Percentiles rank a stretch among this genome's conserved stretches.
Evolutionary conservation across 495 filamentous ascomycete species (phyloP).

Genomic region (Pyrenopolyporus hunteri): DNA sequence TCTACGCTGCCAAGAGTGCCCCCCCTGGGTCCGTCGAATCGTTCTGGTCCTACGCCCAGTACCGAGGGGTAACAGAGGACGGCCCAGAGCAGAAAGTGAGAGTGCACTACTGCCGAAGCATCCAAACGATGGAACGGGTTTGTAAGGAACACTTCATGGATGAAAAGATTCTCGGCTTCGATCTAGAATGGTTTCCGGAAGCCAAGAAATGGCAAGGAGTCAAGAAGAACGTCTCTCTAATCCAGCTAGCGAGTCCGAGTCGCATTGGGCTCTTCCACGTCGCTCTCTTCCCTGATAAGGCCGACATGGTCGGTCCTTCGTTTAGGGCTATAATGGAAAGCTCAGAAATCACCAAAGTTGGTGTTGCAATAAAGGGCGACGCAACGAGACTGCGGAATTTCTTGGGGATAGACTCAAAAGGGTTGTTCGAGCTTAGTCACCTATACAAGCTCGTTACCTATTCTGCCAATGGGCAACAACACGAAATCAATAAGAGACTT

Average conservation of each 20-base stretch:
- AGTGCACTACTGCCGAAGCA: constrained; percentile 77
- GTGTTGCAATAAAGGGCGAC: constrained; percentile 77
- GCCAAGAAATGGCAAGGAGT: constrained; percentile 51
- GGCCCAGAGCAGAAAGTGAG: constrained; percentile 52
- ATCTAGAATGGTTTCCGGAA: constrained; percentile 81
- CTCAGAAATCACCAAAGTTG: constrained; percentile 72
- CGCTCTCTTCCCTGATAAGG: constrained; percentile 61
- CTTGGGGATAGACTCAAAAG: constrained; percentile 65
- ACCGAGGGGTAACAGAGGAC: constrained; percentile 54
- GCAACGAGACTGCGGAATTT: constrained; percentile 70
- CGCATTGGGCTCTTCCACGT: constrained; percentile 86
- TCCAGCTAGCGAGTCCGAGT: constrained; percentile 79
- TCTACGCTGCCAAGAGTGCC: constrained; percentile 51
- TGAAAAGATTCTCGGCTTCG: constrained; percentile 77
- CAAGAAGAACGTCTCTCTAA: constrained; percentile 72
- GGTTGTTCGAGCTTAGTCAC: constrained; percentile 81
- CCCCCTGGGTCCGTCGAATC: constrained; percentile 50
- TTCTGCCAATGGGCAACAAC: constrained; percentile 52
- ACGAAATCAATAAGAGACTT: constrained; percentile 66
- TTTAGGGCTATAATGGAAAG: constrained; percentile 75
- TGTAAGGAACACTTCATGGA: constrained; percentile 68
- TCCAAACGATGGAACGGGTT: constrained; percentile 68
- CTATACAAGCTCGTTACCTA: constrained; percentile 76
- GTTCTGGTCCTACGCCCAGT: constrained; percentile 72
- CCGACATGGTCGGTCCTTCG: constrained; percentile 69